Evolutionary conservation across 192 early-diverging fungal species (phyloP).

Genomic region (Thamnidium elegans): DNA sequence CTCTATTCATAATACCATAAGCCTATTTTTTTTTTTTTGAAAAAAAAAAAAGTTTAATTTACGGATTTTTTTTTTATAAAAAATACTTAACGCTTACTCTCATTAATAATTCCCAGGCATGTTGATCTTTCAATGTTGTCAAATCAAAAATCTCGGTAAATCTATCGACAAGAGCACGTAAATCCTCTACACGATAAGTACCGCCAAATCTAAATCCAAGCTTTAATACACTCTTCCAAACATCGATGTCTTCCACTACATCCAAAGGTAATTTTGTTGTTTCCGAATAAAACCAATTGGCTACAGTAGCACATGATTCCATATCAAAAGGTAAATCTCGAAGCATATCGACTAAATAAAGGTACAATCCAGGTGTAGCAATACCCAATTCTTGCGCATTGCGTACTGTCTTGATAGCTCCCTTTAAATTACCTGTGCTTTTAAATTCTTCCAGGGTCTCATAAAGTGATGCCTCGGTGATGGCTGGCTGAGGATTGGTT

Average conservation of each 20-base stretch:
- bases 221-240: conserved; percentile 29
- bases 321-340: conserved; percentile 15
- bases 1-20: conserved; percentile 9
- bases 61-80: not conserved
- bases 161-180: conserved; percentile 15
- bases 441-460: conserved; percentile 1
- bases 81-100: conserved; percentile 16
- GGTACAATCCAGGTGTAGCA: conserved; percentile 12
- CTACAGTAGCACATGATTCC: conserved; percentile 20
- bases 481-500: too few relatives aligned
- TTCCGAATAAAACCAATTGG: conserved; percentile 19
- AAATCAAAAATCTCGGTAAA: conserved; percentile 17
- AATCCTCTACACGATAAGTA: conserved; percentile 19
- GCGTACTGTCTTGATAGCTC: conserved; percentile 1
- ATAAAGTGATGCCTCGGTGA: too few relatives aligned
- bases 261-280: not conserved
- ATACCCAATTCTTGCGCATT: not conserved
- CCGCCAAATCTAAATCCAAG: conserved; percentile 19
- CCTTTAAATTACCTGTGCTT: conserved; percentile 16
- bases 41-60: not conserved
- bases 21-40: not conserved
- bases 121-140: conserved; percentile 3
- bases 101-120: conserved; percentile 20
- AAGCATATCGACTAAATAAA: not conserved
- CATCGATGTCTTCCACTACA: conserved; percentile 9